Percentiles rank a stretch among this genome's conserved stretches.
phyloP scores from a whole-genome alignment of 163 green algal genomes.

The Chlamydomonas reinhardtii region DNA sequence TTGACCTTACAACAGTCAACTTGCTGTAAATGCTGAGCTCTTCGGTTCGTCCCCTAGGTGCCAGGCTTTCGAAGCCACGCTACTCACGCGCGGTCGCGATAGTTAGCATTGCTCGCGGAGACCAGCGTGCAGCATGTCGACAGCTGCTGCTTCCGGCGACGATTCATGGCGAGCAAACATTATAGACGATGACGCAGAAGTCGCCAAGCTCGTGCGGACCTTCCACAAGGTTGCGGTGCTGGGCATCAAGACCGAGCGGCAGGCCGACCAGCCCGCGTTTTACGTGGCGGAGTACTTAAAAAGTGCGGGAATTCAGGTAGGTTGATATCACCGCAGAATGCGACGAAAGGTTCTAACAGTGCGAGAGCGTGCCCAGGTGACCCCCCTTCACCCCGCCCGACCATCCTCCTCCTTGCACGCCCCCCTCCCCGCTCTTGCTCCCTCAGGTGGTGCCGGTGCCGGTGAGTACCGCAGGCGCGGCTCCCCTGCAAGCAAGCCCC shows the following conservation, averaged over 20 bases:
- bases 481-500: too few species aligned
- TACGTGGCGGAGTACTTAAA: constrained; percentile 76
- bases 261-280: constrained; percentile 69
- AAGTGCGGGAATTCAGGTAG: constrained; percentile 65
- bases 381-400: too few species aligned
- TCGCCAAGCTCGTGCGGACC: constrained; percentile 43
- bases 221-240: constrained; percentile 77
- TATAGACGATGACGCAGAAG: not conserved
- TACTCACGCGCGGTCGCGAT: too few species aligned
- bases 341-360: not conserved
- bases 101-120: too few species aligned
- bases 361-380: too few species aligned
- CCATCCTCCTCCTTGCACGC: not conserved
- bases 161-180: not conserved
- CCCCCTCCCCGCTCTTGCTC: not conserved
- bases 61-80: too few species aligned
- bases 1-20: too few species aligned
- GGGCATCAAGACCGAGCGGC: constrained; percentile 75
- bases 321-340: too few species aligned
- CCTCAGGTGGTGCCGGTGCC: constrained; percentile 27
- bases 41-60: too few species aligned
- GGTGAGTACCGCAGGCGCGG: too few species aligned
- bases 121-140: too few species aligned
- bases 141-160: not conserved
- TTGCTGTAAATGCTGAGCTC: too few species aligned